phyloP scores from a whole-genome alignment of 1,139 yeast genomes.

The Scheffersomyces lignicola region DNA sequence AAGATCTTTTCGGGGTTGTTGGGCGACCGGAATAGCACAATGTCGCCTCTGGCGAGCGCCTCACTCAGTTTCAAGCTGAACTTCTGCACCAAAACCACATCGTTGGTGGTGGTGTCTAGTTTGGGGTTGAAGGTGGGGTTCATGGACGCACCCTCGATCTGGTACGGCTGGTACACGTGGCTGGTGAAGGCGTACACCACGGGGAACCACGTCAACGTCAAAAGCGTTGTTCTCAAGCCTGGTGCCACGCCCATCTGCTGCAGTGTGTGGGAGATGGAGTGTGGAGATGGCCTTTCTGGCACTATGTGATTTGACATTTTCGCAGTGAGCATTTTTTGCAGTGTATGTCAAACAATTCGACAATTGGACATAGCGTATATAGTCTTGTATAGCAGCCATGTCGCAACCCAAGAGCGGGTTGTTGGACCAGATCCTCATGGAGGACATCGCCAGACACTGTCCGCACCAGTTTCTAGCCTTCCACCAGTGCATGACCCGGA shows the following conservation, averaged over 20 bases:
- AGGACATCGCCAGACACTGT: slow-evolving; percentile 59
- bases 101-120: slow-evolving; percentile 48
- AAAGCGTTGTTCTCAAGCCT: slow-evolving; percentile 23
- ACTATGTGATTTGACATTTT: too few relatives aligned
- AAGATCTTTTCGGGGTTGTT: slow-evolving; percentile 68
- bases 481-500: slow-evolving; percentile 59
- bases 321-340: too few relatives aligned
- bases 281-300: too few relatives aligned
- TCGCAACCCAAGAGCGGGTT: slow-evolving; percentile 15
- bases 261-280: too few relatives aligned
- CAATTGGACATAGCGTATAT: too few relatives aligned
- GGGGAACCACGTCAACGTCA: slow-evolving; percentile 68
- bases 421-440: slow-evolving; percentile 33
- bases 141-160: slow-evolving; percentile 86
- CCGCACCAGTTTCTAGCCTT: slow-evolving; percentile 64
- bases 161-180: slow-evolving; percentile 71
- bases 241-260: slow-evolving; percentile 11
- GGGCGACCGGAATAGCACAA: slow-evolving; percentile 78
- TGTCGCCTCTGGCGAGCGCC: slow-evolving; percentile 61
- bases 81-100: slow-evolving; percentile 73
- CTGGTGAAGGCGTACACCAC: slow-evolving; percentile 69
- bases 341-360: too few relatives aligned
- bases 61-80: slow-evolving; percentile 51
- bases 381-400: too few relatives aligned
- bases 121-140: slow-evolving; percentile 84